Conservation (phyloP, 177 flowering plant genomes). For the Vitis hybrid region DNA sequence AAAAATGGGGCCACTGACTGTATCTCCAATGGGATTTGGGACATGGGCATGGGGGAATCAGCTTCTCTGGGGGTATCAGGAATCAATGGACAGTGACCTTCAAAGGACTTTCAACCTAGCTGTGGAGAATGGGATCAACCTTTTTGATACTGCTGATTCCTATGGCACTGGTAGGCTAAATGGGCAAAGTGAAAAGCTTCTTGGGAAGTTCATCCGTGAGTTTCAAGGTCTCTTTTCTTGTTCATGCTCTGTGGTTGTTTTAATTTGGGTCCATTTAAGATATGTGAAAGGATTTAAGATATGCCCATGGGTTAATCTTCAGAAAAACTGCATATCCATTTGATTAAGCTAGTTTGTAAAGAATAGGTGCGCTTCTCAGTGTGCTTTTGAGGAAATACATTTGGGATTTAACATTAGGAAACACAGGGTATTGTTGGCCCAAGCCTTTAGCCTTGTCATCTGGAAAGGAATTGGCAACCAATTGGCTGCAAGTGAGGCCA, state of each 20-base stretch:
- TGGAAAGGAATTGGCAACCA: too few relatives aligned
- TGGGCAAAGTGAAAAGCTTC: conserved; percentile 89
- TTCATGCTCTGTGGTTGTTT: not conserved
- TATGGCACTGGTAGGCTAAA: conserved; percentile 87
- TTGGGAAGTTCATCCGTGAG: conserved; percentile 83
- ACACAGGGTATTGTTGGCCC: too few relatives aligned
- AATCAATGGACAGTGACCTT: conserved; percentile 77
- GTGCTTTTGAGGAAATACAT: too few relatives aligned
- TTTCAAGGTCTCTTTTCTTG: conserved; percentile 40
- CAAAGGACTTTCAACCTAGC: conserved; percentile 77
- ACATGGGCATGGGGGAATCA: conserved; percentile 99
- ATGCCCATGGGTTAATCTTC: not conserved
- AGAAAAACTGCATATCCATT: not conserved
- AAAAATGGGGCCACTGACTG: conserved; percentile 61
- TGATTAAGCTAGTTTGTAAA: not conserved
- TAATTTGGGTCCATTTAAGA: too few relatives aligned
- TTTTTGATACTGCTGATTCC: conserved; percentile 95
- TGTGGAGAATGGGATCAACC: conserved; percentile 72
- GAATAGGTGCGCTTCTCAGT: too few relatives aligned
- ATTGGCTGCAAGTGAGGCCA: too few relatives aligned
- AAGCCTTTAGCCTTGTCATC: too few relatives aligned
- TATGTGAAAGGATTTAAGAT: too few relatives aligned
- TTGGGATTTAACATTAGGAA: too few relatives aligned
- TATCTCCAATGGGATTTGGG: conserved; percentile 96
- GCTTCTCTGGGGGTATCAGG: conserved; percentile 90